Percentiles rank a stretch among this genome's conserved stretches.
These are phyloP conservation scores for Kurtzmaniella cleridarum DNA, from an alignment of 805 yeast species.

Conservation along the genomic window DNA sequence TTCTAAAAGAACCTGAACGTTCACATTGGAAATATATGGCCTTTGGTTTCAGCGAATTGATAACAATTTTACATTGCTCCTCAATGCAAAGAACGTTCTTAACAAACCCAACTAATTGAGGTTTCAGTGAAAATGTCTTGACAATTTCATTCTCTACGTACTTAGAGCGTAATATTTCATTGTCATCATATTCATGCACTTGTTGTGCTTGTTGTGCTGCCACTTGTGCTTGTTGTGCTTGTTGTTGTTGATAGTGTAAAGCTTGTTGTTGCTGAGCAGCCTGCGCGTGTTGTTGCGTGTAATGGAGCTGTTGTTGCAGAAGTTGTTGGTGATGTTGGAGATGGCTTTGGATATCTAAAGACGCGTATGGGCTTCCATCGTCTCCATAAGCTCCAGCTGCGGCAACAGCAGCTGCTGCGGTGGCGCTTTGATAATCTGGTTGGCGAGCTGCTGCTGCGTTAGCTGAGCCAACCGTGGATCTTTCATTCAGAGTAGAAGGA, in stretches of 20 bases:
- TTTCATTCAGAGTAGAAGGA: constrained; percentile 27
- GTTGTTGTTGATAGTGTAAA: constrained; percentile 11
- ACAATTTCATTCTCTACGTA: constrained; percentile 27
- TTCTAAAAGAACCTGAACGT: constrained; percentile 39
- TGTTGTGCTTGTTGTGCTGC: constrained; percentile 4
- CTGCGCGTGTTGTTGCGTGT: constrained; percentile 5
- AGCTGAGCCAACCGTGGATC: constrained; percentile 14
- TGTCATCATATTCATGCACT: constrained; percentile 1
- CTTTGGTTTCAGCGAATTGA: constrained; percentile 42
- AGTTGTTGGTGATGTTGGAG: constrained; percentile 5
- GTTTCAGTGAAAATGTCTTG: constrained; percentile 22
- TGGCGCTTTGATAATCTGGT: constrained; percentile 5
- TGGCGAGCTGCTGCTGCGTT: constrained; percentile 6
- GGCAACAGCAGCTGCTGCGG: constrained; percentile 9
- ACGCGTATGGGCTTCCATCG: constrained; percentile 9
- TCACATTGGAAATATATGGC: constrained; percentile 46
- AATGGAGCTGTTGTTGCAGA: constrained; percentile 7
- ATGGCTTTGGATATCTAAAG: constrained; percentile 10
- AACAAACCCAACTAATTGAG: constrained; percentile 26
- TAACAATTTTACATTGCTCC: constrained; percentile 39
- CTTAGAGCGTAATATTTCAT: constrained; percentile 17
- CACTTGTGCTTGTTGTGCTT: constrained; percentile 4
- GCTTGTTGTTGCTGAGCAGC: constrained; percentile 13
- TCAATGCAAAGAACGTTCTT: constrained; percentile 32
- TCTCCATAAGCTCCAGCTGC: constrained; percentile 12